Evolutionary conservation across 768 basidiomycete species (phyloP).

Genomic region (Termitomyces heimii): DNA sequence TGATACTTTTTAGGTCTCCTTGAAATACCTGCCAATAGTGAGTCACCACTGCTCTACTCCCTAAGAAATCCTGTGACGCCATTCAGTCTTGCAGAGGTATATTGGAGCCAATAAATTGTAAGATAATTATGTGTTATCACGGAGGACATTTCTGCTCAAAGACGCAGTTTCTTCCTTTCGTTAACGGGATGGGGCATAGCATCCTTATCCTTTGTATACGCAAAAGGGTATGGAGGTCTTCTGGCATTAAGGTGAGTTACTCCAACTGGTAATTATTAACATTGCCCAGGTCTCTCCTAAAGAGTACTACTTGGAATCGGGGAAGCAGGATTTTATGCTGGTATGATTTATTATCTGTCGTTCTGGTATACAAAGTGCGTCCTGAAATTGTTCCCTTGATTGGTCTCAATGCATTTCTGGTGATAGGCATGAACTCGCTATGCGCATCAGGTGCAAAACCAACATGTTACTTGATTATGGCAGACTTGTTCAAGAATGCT

Average conservation of each 20-base stretch:
- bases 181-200: slow-evolving; percentile 47
- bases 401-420: not conserved
- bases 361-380: slow-evolving; percentile 48
- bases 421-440: slow-evolving; percentile 41
- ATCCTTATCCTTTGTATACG: slow-evolving; percentile 48
- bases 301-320: slow-evolving; percentile 55
- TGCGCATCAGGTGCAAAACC: slow-evolving; percentile 37
- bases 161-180: slow-evolving; percentile 45
- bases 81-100: slow-evolving; percentile 44
- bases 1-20: slow-evolving; percentile 28
- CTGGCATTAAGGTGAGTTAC: slow-evolving; percentile 37
- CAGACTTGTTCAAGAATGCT: not conserved
- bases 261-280: not conserved
- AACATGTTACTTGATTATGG: not conserved
- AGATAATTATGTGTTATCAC: slow-evolving; percentile 3
- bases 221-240: slow-evolving; percentile 45
- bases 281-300: not conserved
- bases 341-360: slow-evolving; percentile 56
- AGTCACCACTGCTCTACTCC: not conserved
- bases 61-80: not conserved
- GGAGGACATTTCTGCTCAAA: not conserved
- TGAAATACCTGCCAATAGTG: slow-evolving; percentile 54
- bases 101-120: slow-evolving; percentile 57
- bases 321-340: slow-evolving; percentile 55
- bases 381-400: not conserved